Conservation (phyloP, 108 stramenopile genomes). For the Cyclotella cryptica region DNA sequence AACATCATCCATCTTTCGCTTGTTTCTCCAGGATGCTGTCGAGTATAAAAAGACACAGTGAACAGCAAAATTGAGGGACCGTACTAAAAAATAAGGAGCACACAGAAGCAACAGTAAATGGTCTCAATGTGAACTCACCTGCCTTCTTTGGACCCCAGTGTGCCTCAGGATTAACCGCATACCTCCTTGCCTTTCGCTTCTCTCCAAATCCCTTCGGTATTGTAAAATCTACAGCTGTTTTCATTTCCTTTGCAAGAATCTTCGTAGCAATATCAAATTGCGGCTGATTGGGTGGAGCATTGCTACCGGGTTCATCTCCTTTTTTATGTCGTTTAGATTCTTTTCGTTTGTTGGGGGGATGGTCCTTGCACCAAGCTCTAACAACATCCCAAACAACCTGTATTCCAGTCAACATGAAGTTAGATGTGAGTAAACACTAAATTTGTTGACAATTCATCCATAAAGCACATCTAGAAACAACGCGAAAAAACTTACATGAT, state of each 20-base stretch:
- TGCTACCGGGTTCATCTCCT: conserved; percentile 44
- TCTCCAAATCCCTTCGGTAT: conserved; percentile 47
- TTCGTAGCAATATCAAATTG: conserved; percentile 53
- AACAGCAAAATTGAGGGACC: too few species aligned
- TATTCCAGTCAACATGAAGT: too few species aligned
- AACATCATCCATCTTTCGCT: conserved; percentile 23
- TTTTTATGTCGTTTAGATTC: conserved; percentile 67
- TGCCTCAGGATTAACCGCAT: conserved; percentile 84
- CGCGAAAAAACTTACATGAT: conserved; percentile 30
- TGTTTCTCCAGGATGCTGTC: conserved; percentile 64
- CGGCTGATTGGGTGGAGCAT: conserved; percentile 17
- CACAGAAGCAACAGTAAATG: too few species aligned
- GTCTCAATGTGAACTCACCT: too few species aligned
- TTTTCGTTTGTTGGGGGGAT: conserved; percentile 68
- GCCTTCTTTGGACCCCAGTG: conserved; percentile 91
- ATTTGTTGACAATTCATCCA: too few species aligned
- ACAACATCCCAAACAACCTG: conserved; percentile 92
- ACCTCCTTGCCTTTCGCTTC: conserved; percentile 67
- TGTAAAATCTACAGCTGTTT: conserved; percentile 73
- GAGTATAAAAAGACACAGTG: too few species aligned
- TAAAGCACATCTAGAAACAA: too few species aligned
- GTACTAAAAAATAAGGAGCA: too few species aligned
- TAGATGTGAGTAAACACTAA: too few species aligned
- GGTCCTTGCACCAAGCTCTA: conserved; percentile 86
- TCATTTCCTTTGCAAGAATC: conserved; percentile 77